Percentiles rank a stretch among this genome's conserved stretches.
phyloP scores from a whole-genome alignment of 768 basidiomycete genomes.

The Suillus lakei region DNA sequence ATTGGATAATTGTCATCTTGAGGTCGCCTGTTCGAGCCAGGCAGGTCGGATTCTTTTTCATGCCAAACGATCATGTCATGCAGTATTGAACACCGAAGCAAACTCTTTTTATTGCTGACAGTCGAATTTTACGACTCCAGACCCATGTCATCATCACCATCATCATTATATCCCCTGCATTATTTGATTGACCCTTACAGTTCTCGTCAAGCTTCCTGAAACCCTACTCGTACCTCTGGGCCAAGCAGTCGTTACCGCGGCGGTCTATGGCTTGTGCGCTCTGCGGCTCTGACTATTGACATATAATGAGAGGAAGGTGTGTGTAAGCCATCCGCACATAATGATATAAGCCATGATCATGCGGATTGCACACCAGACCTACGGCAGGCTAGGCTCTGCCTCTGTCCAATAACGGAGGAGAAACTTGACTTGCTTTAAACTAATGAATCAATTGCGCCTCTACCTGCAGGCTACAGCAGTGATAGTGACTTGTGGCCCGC shows the following conservation, averaged over 20 bases:
- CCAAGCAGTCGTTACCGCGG: too few relatives aligned
- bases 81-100: too few relatives aligned
- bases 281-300: background rate
- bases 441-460: background rate
- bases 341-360: background rate
- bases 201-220: background rate
- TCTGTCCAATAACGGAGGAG: too few relatives aligned
- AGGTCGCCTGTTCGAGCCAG: constrained; percentile 69
- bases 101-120: too few relatives aligned
- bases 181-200: background rate
- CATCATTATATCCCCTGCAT: background rate
- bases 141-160: too few relatives aligned
- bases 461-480: background rate
- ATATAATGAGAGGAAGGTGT: too few relatives aligned
- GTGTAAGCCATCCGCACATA: too few relatives aligned
- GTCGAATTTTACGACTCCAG: background rate
- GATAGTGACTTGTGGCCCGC: too few relatives aligned
- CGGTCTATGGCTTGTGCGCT: background rate
- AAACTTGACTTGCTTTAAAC: too few relatives aligned
- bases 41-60: constrained; percentile 49
- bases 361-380: background rate
- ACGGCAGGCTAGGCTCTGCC: too few relatives aligned
- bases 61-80: background rate
- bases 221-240: too few relatives aligned
- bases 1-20: constrained; percentile 46